Base-by-base conservation (phyloP, 306 rosid genomes). In the Spatholobus suberectus region DNA sequence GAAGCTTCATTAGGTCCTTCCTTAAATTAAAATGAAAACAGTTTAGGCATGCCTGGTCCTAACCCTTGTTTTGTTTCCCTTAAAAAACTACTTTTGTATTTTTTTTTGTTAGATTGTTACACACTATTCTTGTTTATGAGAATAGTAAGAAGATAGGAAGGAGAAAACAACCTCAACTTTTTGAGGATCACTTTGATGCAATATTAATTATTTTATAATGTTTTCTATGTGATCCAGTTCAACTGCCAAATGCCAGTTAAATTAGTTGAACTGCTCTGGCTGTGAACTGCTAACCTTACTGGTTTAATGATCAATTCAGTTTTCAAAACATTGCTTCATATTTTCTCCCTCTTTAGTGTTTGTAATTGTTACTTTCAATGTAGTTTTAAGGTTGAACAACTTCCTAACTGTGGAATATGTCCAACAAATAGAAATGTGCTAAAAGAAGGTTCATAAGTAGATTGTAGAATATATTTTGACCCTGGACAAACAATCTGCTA, bases 361-460 rank as follows among this genome's bases (percentile, higher is more conserved):
- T 70, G 35, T 80, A 55, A n/a, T 24, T 59, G 61, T 58, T 65
- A 59, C 78, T 18, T 63, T 80, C 8, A 24, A 37, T 54, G 20
- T 75, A 44, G 27, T 67, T 55, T 24, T 59, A 34, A 49, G 72
- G 73, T 77, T 20, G 52, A 69, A 73, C 44, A 75, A n/a, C 37
- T 70, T 86, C 66, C 62, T 32, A 9, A 21, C 27, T 40, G 13
- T 41, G 65, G 49, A 58, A 58, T 23, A 24, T 11, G 34, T 70
- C 21, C 71, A 32, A 67, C 49, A 11, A 78, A 9, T 9, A 12
- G 24, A n/a, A 67, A 73, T 58, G 26, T 34, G 54, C 78, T 70
- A 34, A 57, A 70, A 75, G 79, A 71, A 55, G 79, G 54, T 51
- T 32, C 69, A 51, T 43, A 35, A n/a, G 58, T 76, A 73, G 40